phyloP scores from a whole-genome alignment of 2,329 filamentous ascomycete genomes.

The Lachnellula arida region DNA sequence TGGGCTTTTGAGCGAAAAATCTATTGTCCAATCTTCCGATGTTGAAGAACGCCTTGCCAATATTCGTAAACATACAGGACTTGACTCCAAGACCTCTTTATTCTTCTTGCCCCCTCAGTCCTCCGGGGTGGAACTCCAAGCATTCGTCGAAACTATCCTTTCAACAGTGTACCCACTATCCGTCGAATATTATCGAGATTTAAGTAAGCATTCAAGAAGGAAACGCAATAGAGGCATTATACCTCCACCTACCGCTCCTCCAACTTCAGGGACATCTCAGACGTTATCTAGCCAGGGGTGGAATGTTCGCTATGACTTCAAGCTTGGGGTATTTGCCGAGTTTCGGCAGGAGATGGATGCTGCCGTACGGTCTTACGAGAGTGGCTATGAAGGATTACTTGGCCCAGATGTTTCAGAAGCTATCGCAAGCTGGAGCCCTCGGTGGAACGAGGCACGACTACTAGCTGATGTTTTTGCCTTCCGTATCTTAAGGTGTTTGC shows the following conservation, averaged over 20 bases:
- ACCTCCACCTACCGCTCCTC: constrained; percentile 76
- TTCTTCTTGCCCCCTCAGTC: constrained; percentile 78
- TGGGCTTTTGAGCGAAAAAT: constrained; percentile 70
- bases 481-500: constrained; percentile 73
- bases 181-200: constrained; percentile 87
- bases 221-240: constrained; percentile 77
- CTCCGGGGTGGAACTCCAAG: constrained; percentile 64
- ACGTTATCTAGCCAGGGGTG: constrained; percentile 81
- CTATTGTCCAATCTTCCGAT: constrained; percentile 49
- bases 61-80: constrained; percentile 71
- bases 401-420: constrained; percentile 80
- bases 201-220: constrained; percentile 86
- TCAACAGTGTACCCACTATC: constrained; percentile 67
- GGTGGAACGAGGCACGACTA: constrained; percentile 90
- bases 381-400: constrained; percentile 79
- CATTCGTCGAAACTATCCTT: constrained; percentile 70
- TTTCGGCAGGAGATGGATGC: constrained; percentile 91
- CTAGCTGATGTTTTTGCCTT: constrained; percentile 78
- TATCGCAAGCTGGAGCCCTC: constrained; percentile 82
- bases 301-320: constrained; percentile 94
- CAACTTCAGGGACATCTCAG: constrained; percentile 78
- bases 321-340: constrained; percentile 84
- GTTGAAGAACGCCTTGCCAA: constrained; percentile 72
- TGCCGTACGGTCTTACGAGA: constrained; percentile 79
- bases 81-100: constrained; percentile 75